Evolutionary conservation across 345 rosid genomes (phyloP), one percentile per base, ranked within the genome.

Genomic region (Bruguiera sexangula): DNA sequence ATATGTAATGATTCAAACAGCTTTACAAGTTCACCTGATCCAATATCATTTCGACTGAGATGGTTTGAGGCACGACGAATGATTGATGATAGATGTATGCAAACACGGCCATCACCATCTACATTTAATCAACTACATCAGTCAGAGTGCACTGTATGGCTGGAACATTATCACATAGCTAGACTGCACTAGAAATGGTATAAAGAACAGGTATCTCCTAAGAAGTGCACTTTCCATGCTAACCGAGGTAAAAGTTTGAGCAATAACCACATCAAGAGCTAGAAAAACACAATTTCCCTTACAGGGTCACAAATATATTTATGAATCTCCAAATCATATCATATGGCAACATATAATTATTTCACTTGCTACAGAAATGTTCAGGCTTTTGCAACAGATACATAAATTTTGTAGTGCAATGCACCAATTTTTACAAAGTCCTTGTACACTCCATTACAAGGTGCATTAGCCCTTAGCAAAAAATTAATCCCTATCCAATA

Each of bases 31-130:
- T 69, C 83, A 91, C 98, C 97, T 80, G 94, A 54, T 88, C 91
- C 77, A 91, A 73, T 61, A 91, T 78, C 78, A 81, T 87, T 74
- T 93, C 98, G 24, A 88, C 86, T 0, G 91, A 78, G 66, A 84
- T 76, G 79, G 72, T 82, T 81, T 85, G 84, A 39, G 85, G 75
- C 68, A 81, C 81, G 11, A 93, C 79, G 60, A 93, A 93, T 8
- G 97, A 91, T 72, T 93, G 97, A 79, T 91, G 97, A 74, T 91
- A 93, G 75, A 93, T 91, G 76, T 86, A 93, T 30, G 98, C 96
- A 80, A 91, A 93, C 73, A 93, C 98, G 1, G 98, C 98, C 97
- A 93, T 93, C 80, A 91, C 96, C 97, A 93, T 93, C 98, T 93
- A 78, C 73, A 71, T 32, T 43, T 39, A 67, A 32, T 53, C 30